Evolutionary conservation across 1,284 basidiomycete genomes (phyloP), one percentile per base, ranked within the genome.

Genomic region (Farysia itapuensis): DNA sequence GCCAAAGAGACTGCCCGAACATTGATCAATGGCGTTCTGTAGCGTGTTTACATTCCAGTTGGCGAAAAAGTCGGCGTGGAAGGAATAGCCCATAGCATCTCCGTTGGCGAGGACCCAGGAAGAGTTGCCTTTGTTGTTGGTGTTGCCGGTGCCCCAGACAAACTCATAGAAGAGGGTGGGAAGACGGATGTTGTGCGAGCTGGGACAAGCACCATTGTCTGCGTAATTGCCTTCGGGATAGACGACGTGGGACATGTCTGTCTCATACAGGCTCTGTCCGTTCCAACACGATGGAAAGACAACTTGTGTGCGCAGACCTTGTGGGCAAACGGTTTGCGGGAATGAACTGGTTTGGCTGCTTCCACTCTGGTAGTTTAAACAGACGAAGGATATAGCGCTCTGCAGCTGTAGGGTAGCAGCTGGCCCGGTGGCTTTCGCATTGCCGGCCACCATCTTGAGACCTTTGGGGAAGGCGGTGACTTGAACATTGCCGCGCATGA

Each of bases 281-380:
- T 82, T 79, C 82, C 82, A 83, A 70, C 81, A 82, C 1, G 79
- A 78, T n/a, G 81, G 81, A 74, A 82, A 77, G 51, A 74, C 67
- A 38, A 79, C 72, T 52, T 79, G 78, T 18, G 77, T 73, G 32
- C 79, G 66, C 65, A 80, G 72, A 32, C 78, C 78, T 22, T 72
- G 54, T 12, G 77, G 73, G 35, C 67, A 68, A 2, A 43, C 25
- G 9, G 23, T 25, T n/a, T 26, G 34, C 1, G 61, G 53, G 33
- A 70, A 21, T n/a, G 38, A 39, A 25, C 25, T 28, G 21, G 46
- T 59, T 46, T 65, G 69, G 39, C 48, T 36, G 35, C 60, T 56
- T 13, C 68, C 67, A 22, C 60, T 59, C 21, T 49, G 45, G 54
- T 77, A 78, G 49, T 79, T 73, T 36, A 80, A 71, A 47, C 79